phyloP scores from a whole-genome alignment of 129 eudicot species.

The Gnaphalium uliginosum region DNA sequence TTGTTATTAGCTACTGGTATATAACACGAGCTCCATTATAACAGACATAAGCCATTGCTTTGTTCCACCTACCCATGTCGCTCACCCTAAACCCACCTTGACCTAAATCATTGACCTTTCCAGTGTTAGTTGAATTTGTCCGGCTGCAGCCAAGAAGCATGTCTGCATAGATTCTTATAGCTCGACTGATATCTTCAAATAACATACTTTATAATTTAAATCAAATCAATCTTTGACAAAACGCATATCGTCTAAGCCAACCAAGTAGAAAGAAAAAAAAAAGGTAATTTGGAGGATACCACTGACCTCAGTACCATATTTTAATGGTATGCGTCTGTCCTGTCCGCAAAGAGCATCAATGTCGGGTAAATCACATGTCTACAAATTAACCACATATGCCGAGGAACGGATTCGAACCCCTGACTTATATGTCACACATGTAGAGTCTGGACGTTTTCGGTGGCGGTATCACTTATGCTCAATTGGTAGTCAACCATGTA shows the following conservation, averaged over 20 bases:
- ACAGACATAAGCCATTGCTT: neutral
- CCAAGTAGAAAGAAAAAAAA: too few relatives aligned
- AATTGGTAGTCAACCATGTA: too few relatives aligned
- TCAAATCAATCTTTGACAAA: constrained; percentile 20
- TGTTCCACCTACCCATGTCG: neutral
- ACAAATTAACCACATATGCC: too few relatives aligned
- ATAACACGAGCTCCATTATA: constrained; percentile 25
- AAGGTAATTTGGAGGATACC: too few relatives aligned
- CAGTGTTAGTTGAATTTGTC: neutral
- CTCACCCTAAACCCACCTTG: constrained; percentile 1
- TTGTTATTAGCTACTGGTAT: constrained; percentile 31
- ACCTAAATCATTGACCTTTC: neutral
- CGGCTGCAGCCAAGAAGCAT: neutral
- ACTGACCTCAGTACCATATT: too few relatives aligned
- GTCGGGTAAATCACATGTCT: too few relatives aligned
- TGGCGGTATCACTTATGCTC: too few relatives aligned
- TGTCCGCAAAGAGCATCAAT: too few relatives aligned
- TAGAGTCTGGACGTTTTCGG: too few relatives aligned
- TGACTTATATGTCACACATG: too few relatives aligned
- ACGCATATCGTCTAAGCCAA: constrained; percentile 28
- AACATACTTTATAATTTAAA: neutral
- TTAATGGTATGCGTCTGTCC: too few relatives aligned
- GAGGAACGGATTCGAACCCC: too few relatives aligned
- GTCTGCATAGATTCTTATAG: neutral
- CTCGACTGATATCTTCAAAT: neutral